phyloP scores from a whole-genome alignment of 1,284 basidiomycete genomes.

The Sutorius eximius region DNA sequence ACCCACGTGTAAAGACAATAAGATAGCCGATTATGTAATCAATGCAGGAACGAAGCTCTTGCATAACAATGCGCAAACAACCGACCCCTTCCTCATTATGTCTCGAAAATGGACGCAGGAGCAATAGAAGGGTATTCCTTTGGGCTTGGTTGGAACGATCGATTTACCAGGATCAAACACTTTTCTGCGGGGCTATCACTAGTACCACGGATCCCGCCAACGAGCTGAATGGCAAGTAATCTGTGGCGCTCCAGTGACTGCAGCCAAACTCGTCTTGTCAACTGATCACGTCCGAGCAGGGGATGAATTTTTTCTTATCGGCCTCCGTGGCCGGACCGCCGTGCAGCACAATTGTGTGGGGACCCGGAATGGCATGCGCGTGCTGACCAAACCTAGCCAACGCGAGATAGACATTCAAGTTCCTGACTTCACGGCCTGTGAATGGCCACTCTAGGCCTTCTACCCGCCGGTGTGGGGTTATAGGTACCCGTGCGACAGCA shows the following conservation, averaged over 20 bases:
- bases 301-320: background rate
- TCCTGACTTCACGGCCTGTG: background rate
- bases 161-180: background rate
- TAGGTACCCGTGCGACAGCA: background rate
- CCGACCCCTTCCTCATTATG: background rate
- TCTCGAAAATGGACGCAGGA: background rate
- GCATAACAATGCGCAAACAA: conserved; percentile 23
- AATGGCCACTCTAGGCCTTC: background rate
- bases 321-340: background rate
- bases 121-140: background rate
- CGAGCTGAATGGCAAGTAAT: background rate
- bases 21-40: conserved; percentile 23
- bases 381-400: background rate
- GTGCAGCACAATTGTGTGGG: background rate
- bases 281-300: background rate
- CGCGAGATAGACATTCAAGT: background rate
- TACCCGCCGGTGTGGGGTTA: background rate
- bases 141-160: background rate
- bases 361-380: background rate
- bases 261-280: background rate
- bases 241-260: background rate
- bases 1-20: conserved; percentile 32
- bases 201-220: background rate
- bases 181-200: background rate
- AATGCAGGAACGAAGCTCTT: conserved; percentile 17